Evolutionary conservation across 345 rosid species (phyloP).

Genomic region (Anacardium occidentale): DNA sequence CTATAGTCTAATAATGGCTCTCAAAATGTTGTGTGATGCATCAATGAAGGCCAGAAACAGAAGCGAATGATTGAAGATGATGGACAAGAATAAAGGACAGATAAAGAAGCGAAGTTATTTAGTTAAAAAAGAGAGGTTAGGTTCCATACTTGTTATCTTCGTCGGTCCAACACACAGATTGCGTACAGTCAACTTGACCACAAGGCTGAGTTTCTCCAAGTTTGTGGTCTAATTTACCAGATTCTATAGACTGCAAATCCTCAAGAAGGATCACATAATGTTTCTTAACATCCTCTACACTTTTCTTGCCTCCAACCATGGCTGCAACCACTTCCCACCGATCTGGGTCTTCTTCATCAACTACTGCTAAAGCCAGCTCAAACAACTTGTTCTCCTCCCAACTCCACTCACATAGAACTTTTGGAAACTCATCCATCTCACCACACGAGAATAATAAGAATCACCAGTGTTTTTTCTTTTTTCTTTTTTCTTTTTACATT

Average conservation of each 20-base stretch:
- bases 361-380: constrained; percentile 67
- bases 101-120: background rate
- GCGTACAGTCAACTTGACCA: constrained; percentile 38
- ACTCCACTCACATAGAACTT: constrained; percentile 52
- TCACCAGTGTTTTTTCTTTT: background rate
- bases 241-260: constrained; percentile 62
- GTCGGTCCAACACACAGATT: constrained; percentile 46
- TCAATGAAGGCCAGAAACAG: background rate
- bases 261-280: constrained; percentile 60
- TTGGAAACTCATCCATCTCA: constrained; percentile 36
- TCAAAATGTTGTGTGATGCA: background rate
- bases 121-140: background rate
- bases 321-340: constrained; percentile 65
- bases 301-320: constrained; percentile 63
- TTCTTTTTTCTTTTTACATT: constrained; percentile 25
- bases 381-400: constrained; percentile 82
- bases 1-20: background rate
- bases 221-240: constrained; percentile 54
- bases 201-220: constrained; percentile 36
- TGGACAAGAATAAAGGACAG: background rate
- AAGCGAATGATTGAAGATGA: background rate
- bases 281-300: constrained; percentile 55
- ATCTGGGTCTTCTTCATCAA: constrained; percentile 54
- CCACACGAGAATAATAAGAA: constrained; percentile 7
- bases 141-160: constrained; percentile 52